phyloP scores from a whole-genome alignment of 768 basidiomycete genomes.

The Boletus pseudopeckii region DNA sequence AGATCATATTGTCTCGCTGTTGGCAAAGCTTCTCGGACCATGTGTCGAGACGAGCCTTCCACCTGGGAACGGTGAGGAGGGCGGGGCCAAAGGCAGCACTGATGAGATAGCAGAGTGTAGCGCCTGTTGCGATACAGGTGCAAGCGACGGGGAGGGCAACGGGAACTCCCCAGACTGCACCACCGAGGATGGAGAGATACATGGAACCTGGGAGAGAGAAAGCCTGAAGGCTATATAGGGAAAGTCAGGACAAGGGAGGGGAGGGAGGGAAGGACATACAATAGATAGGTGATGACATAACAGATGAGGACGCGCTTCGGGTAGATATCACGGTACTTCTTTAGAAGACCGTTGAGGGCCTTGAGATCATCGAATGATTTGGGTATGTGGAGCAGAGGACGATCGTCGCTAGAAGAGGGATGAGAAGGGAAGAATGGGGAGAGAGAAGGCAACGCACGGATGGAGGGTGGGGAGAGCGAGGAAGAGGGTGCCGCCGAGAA shows the following conservation, averaged over 20 bases:
- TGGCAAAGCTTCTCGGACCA: slow-evolving; percentile 77
- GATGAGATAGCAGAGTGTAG: slow-evolving; percentile 88
- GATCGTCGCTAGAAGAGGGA: slow-evolving; percentile 58
- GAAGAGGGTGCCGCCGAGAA: slow-evolving; percentile 79
- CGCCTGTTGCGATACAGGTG: slow-evolving; percentile 87
- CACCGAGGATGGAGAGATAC: slow-evolving; percentile 96
- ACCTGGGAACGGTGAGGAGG: slow-evolving; percentile 80
- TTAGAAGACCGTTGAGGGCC: slow-evolving; percentile 76
- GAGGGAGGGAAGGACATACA: slow-evolving; percentile 53
- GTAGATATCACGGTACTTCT: slow-evolving; percentile 90
- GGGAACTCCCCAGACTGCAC: slow-evolving; percentile 91
- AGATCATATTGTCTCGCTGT: slow-evolving; percentile 82
- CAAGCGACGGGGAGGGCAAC: slow-evolving; percentile 88
- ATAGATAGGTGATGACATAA: slow-evolving; percentile 87
- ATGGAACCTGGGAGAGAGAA: slow-evolving; percentile 97
- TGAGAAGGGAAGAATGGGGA: slow-evolving; percentile 5
- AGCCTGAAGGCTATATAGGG: slow-evolving; percentile 71
- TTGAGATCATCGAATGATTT: slow-evolving; percentile 87
- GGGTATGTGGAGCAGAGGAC: slow-evolving; percentile 73
- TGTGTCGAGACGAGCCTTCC: slow-evolving; percentile 75
- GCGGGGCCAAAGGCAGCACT: slow-evolving; percentile 92
- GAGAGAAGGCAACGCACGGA: slow-evolving; percentile 47
- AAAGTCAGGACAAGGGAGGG: slow-evolving; percentile 5
- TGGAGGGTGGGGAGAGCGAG: slow-evolving; percentile 76
- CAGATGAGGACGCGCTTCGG: slow-evolving; percentile 82